phyloP scores from a whole-genome alignment of 495 filamentous ascomycete species.

The Hypoxylon subgilvum region DNA sequence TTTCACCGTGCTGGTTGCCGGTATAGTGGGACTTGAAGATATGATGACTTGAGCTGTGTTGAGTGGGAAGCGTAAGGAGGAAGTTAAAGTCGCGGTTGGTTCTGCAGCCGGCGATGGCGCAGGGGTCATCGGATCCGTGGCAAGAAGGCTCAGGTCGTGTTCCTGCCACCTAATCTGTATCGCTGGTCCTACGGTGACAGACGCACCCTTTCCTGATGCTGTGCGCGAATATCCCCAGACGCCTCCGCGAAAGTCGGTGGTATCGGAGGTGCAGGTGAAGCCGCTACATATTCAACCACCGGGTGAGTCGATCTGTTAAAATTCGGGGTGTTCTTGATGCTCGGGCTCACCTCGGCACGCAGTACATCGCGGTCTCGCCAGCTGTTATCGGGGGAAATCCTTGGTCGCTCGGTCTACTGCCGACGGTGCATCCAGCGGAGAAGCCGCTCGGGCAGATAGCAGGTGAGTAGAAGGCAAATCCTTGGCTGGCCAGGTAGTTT shows the following conservation, averaged over 20 bases:
- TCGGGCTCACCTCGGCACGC: slow-evolving; percentile 40
- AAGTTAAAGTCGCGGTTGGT: not conserved
- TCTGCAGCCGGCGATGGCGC: slow-evolving; percentile 16
- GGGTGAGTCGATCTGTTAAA: slow-evolving; percentile 1
- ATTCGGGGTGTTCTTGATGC: not conserved
- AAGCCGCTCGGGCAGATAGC: slow-evolving; percentile 52
- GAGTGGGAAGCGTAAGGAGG: too few species aligned
- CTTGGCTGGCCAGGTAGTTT: slow-evolving; percentile 39
- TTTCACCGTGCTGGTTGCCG: too few species aligned
- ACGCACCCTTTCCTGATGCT: slow-evolving; percentile 21
- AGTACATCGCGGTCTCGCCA: slow-evolving; percentile 49
- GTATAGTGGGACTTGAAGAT: too few species aligned
- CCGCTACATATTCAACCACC: slow-evolving; percentile 22
- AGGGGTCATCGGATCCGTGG: slow-evolving; percentile 46
- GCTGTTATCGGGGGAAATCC: slow-evolving; percentile 44
- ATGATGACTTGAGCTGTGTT: too few species aligned
- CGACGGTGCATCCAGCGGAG: slow-evolving; percentile 44
- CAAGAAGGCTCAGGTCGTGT: slow-evolving; percentile 42
- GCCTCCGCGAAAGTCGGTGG: slow-evolving; percentile 48
- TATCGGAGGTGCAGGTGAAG: slow-evolving; percentile 48
- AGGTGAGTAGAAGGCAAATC: slow-evolving; percentile 52
- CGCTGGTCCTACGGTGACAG: slow-evolving; percentile 47
- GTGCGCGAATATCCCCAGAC: slow-evolving; percentile 47
- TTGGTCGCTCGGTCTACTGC: slow-evolving; percentile 36
- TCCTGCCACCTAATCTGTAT: slow-evolving; percentile 51